A percentile compares a stretch with the other conserved stretches of the same genome.
phyloP scores from a whole-genome alignment of 1,139 yeast species.

The Arxiozyma slooffiae region DNA sequence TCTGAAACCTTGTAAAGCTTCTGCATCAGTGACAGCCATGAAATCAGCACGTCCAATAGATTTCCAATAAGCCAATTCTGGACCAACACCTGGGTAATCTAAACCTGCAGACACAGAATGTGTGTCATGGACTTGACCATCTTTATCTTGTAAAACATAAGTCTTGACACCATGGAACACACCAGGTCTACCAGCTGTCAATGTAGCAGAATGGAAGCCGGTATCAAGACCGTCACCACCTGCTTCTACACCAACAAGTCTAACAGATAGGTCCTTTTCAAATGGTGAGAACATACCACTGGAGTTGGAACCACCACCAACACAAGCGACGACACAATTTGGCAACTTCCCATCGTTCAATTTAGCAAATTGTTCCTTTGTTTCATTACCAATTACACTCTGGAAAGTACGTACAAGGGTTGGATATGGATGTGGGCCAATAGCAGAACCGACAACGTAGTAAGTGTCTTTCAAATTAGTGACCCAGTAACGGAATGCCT shows the following conservation, averaged over 20 bases:
- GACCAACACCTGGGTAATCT: constrained; percentile 99
- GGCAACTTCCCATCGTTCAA: constrained; percentile 77
- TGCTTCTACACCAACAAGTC: constrained; percentile 90
- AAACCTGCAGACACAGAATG: constrained; percentile 97
- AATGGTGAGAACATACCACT: constrained; percentile 94
- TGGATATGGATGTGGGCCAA: constrained; percentile 99
- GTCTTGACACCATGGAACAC: constrained; percentile 97
- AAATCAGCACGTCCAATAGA: constrained; percentile 85
- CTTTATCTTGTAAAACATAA: constrained; percentile 76
- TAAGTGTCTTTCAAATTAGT: constrained; percentile 77
- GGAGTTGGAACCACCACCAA: constrained; percentile 97
- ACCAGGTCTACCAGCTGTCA: constrained; percentile 89
- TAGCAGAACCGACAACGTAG: constrained; percentile 94
- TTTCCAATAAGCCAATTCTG: constrained; percentile 94
- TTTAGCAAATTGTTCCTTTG: constrained; percentile 78
- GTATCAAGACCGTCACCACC: constrained; percentile 97
- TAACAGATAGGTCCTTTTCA: constrained; percentile 67
- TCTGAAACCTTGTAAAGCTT: constrained; percentile 85
- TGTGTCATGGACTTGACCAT: constrained; percentile 96
- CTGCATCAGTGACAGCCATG: constrained; percentile 85
- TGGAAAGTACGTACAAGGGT: constrained; percentile 97
- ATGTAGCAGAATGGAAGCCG: constrained; percentile 80
- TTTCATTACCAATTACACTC: constrained; percentile 90
- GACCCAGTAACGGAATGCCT: constrained; percentile 95
- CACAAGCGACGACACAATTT: constrained; percentile 93